phyloP scores from a whole-genome alignment of 345 rosid genomes.

The Acer saccharum region DNA sequence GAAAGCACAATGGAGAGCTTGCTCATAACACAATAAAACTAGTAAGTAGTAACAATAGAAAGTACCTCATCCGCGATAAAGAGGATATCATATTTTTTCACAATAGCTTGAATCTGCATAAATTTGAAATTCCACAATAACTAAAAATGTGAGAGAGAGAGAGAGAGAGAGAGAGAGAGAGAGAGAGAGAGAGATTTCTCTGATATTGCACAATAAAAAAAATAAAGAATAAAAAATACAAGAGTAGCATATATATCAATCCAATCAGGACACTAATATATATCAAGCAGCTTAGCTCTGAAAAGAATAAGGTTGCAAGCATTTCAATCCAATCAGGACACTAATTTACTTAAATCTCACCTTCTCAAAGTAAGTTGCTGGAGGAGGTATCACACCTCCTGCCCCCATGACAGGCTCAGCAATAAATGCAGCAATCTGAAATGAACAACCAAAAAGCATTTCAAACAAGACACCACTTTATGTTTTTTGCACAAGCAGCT shows the following conservation, averaged over 20 bases:
- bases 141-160: neutral
- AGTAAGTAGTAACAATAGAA: neutral
- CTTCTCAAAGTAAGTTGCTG: slow-evolving; percentile 94
- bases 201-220: neutral
- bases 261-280: too few species aligned
- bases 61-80: slow-evolving; percentile 95
- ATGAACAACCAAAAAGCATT: slow-evolving; percentile 21
- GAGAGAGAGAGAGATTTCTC: neutral
- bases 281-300: neutral
- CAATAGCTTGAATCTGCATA: slow-evolving; percentile 84
- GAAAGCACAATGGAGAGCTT: slow-evolving; percentile 1
- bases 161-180: neutral
- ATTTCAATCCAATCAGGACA: neutral
- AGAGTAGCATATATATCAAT: neutral
- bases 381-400: slow-evolving; percentile 96
- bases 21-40: neutral
- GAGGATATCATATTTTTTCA: slow-evolving; percentile 83
- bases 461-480: slow-evolving; percentile 1
- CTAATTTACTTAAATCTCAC: slow-evolving; percentile 32
- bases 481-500: neutral
- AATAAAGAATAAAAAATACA: neutral
- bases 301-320: slow-evolving; percentile 5
- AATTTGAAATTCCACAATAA: slow-evolving; percentile 14
- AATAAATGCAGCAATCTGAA: slow-evolving; percentile 92
- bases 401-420: slow-evolving; percentile 99